Percentiles rank a stretch among this genome's conserved stretches.
Evolutionary conservation across 176 grass and related monocot genomes (phyloP).

Genomic region (Alopecurus myosuroides): DNA sequence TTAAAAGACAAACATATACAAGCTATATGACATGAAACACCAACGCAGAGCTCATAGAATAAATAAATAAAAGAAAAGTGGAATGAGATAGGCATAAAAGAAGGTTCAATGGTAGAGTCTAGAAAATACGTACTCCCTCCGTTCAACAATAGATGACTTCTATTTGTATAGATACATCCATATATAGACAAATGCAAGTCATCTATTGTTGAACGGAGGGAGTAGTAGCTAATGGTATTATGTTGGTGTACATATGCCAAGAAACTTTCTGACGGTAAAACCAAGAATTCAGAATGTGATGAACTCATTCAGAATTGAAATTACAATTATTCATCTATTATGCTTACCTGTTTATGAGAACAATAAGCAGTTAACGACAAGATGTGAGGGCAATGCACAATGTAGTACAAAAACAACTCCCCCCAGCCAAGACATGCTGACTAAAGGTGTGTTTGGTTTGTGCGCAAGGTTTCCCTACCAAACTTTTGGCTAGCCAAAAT

Average conservation of each 20-base stretch:
- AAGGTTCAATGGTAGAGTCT: not conserved
- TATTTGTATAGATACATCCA: too few species aligned
- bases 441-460: not conserved
- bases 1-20: not conserved
- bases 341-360: not conserved
- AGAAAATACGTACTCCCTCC: slow-evolving; percentile 11
- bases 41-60: not conserved
- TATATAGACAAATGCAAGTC: too few species aligned
- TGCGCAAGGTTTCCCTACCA: not conserved
- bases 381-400: slow-evolving; percentile 1
- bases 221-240: not conserved
- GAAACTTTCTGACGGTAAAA: not conserved
- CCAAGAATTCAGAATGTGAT: not conserved
- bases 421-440: not conserved
- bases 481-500: not conserved
- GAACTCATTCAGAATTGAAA: not conserved
- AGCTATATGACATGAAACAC: not conserved
- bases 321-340: not conserved
- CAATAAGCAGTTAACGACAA: not conserved
- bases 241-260: not conserved
- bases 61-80: not conserved
- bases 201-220: too few species aligned
- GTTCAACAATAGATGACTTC: too few species aligned
- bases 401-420: not conserved
- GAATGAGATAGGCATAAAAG: not conserved